Conservation (phyloP, 2,329 filamentous ascomycete species). For the Arthrobotrys musiformis region DNA sequence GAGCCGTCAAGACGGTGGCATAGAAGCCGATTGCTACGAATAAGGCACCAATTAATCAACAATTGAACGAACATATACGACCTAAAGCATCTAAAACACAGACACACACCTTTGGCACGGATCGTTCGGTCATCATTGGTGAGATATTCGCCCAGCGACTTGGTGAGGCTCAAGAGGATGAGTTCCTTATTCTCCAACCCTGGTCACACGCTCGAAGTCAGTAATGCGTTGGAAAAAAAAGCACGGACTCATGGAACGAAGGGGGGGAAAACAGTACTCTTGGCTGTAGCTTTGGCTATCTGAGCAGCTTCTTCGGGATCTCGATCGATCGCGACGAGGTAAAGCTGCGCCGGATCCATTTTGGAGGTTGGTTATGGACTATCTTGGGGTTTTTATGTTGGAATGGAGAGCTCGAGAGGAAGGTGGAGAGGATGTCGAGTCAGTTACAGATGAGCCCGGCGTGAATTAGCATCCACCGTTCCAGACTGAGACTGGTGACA, state of each 20-base stretch:
- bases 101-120: constrained; percentile 70
- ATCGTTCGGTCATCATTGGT: constrained; percentile 73
- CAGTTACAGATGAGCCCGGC: constrained; percentile 3
- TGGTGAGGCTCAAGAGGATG: constrained; percentile 72
- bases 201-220: constrained; percentile 59
- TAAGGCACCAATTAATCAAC: neutral
- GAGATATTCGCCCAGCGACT: constrained; percentile 74
- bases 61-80: neutral
- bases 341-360: constrained; percentile 55
- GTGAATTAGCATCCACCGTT: constrained; percentile 1
- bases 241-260: neutral
- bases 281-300: constrained; percentile 58
- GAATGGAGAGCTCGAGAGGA: no score
- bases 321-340: constrained; percentile 59
- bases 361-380: neutral
- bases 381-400: neutral
- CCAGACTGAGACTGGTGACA: neutral
- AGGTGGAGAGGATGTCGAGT: neutral
- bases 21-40: constrained; percentile 56
- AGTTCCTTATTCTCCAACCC: constrained; percentile 71
- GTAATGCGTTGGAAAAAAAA: constrained; percentile 38
- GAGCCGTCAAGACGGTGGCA: constrained; percentile 45
- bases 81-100: neutral
- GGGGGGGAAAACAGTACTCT: constrained; percentile 57
- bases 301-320: constrained; percentile 57